Base-by-base conservation (phyloP, 306 rosid species). In the Chamaecrista fasciculata region DNA sequence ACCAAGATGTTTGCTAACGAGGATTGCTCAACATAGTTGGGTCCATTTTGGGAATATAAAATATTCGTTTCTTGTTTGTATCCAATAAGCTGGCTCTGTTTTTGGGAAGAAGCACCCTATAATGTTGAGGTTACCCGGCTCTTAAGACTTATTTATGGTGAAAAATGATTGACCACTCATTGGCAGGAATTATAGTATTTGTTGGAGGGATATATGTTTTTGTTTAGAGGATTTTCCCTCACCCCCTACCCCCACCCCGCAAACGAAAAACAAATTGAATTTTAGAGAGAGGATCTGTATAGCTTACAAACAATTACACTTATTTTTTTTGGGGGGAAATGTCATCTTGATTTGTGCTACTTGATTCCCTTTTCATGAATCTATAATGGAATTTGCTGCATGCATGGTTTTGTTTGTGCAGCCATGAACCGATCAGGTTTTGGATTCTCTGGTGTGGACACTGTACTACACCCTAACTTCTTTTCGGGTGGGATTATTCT, bases 51-150 rank as follows among this genome's bases (percentile, higher is more conserved):
- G 74, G 46, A 66, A 56, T 49, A 66, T 63, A 67, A n/a, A n/a
- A 52, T 39, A 37, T 63, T 78, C 68, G 47, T 76, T 86, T 66
- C 64, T 77, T 74, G 85, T 75, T 79, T 79, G 64, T 78, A 68
- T 70, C 78, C 78, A 82, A 72, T 86, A 86, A 79, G 83, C 70
- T 76, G 82, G 80, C 62, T 74, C 61, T 75, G 76, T 70, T 75
- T 23, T 65, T 66, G 80, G 73, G 72, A 50, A 52, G 77, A 46
- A 69, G 52, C 47, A 75, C 50, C 53, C 7, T 43, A 28, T 47
- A 39, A 34, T 50, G 31, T 69, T 34, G 60, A 53, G 67, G 51
- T 74, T 64, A 66, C 71, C 66, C 66, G 76, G 79, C 74, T 37
- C 33, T 78, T 58, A 67, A 69, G 79, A 80, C 49, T 46, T 60